Conservation (phyloP, 148 eudicot genomes). For the Limonium bicolor region DNA sequence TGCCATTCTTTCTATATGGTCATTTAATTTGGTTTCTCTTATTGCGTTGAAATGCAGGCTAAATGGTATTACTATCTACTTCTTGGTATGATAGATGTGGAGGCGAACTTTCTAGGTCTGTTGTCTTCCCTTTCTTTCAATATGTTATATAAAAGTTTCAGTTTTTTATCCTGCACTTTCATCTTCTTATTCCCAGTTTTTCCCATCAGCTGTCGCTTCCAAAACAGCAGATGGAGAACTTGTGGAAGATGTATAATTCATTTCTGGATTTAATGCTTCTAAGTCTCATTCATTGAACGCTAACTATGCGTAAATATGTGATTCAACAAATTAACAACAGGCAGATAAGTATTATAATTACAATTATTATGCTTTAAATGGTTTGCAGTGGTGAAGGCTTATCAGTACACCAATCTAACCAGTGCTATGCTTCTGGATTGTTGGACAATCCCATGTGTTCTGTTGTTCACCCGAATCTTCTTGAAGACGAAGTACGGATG, state of each 20-base stretch:
- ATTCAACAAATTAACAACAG: no score
- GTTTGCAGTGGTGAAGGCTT: conserved; percentile 76
- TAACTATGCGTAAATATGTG: no score
- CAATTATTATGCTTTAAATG: conserved; percentile 1
- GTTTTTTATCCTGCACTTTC: no score
- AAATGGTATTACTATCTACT: conserved; percentile 78
- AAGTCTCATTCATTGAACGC: no score
- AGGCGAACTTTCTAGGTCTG: conserved; percentile 67
- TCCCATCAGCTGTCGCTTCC: no score
- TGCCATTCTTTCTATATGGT: neutral
- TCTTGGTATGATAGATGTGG: conserved; percentile 76
- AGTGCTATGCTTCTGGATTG: conserved; percentile 92
- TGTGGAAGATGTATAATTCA: no score
- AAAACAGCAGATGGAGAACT: no score
- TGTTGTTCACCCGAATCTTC: conserved; percentile 65
- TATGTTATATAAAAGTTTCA: no score
- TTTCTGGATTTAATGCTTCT: no score
- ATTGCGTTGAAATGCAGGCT: no score
- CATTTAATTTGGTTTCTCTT: conserved; percentile 7
- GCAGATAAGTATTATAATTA: no score
- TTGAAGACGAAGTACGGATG: conserved; percentile 65
- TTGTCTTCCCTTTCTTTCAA: neutral
- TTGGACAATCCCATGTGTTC: conserved; percentile 78
- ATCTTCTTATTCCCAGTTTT: no score
- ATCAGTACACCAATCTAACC: conserved; percentile 74